Conservation (phyloP, 2,329 filamentous ascomycete species). For the Calonectria ilicicola region DNA sequence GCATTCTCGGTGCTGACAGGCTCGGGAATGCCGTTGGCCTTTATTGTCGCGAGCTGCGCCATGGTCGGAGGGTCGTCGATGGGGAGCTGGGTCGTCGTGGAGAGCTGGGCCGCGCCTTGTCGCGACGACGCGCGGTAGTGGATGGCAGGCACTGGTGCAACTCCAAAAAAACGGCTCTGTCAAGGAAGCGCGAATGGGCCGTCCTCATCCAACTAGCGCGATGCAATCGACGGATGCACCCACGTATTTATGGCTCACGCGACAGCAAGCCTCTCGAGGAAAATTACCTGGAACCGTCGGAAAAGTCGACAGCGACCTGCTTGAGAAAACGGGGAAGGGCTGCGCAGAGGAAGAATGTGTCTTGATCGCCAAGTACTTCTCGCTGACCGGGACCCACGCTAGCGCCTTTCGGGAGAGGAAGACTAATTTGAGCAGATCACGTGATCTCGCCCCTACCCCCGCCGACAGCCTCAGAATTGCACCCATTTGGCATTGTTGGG, state of each 20-base stretch:
- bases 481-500: background rate
- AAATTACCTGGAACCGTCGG: conserved; percentile 36
- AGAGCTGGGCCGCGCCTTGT: conserved; percentile 50
- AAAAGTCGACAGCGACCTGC: conserved; percentile 34
- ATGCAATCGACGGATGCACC: conserved; percentile 43
- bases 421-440: conserved; percentile 45
- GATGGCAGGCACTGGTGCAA: conserved; percentile 53
- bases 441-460: conserved; percentile 41
- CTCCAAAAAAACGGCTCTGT: conserved; percentile 53
- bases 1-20: conserved; percentile 47
- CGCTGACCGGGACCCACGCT: conserved; percentile 43
- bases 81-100: conserved; percentile 39
- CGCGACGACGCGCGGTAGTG: conserved; percentile 57
- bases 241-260: conserved; percentile 38
- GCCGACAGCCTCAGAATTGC: background rate
- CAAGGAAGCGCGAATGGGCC: conserved; percentile 47
- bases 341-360: conserved; percentile 53
- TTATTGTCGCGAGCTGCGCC: conserved; percentile 55
- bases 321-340: conserved; percentile 44
- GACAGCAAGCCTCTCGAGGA: conserved; percentile 34
- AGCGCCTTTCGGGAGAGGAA: conserved; percentile 43
- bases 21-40: conserved; percentile 56
- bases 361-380: conserved; percentile 50
- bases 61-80: conserved; percentile 47
- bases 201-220: conserved; percentile 47